A percentile compares a stretch with the other conserved stretches of the same genome.
These are phyloP conservation scores for Aspergillus nidulans DNA, from an alignment of 495 filamentous ascomycete genomes.

Conservation along the genomic window DNA sequence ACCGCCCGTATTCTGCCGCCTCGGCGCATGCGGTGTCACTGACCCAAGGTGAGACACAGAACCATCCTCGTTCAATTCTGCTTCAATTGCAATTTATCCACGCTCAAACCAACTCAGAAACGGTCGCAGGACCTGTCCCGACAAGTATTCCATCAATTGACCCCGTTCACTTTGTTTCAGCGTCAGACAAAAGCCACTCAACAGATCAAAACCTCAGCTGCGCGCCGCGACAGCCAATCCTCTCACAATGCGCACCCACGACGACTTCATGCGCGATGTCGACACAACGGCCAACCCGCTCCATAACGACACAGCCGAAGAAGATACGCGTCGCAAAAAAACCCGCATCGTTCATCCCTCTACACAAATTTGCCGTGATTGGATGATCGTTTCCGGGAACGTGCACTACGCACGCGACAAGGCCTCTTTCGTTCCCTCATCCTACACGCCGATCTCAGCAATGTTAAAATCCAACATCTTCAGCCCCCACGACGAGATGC, in stretches of 20 bases:
- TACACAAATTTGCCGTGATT: slow-evolving; percentile 19
- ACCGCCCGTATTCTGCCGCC: too few species aligned
- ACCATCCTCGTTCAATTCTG: too few species aligned
- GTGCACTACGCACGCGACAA: slow-evolving; percentile 29
- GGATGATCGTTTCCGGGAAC: slow-evolving; percentile 29
- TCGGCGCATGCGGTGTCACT: too few species aligned
- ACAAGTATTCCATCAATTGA: too few species aligned
- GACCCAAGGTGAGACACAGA: too few species aligned
- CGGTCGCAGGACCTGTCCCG: too few species aligned
- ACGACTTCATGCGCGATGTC: slow-evolving; percentile 12
- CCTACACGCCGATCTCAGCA: slow-evolving; percentile 18
- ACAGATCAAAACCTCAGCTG: too few species aligned
- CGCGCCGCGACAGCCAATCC: neutral
- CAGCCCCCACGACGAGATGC: slow-evolving; percentile 21
- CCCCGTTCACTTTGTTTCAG: neutral
- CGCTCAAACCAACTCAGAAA: too few species aligned
- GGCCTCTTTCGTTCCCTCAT: slow-evolving; percentile 20
- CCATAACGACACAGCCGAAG: neutral
- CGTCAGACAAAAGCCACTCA: too few species aligned
- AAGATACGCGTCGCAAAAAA: slow-evolving; percentile 1
- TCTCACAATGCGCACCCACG: slow-evolving; percentile 9
- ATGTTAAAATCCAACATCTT: slow-evolving; percentile 21
- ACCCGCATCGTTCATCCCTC: slow-evolving; percentile 4
- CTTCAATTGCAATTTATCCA: too few species aligned
- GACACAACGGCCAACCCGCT: neutral